These are phyloP conservation scores for Trifolium dubium DNA, from an alignment of 306 rosid genomes.

Conservation along the genomic window DNA sequence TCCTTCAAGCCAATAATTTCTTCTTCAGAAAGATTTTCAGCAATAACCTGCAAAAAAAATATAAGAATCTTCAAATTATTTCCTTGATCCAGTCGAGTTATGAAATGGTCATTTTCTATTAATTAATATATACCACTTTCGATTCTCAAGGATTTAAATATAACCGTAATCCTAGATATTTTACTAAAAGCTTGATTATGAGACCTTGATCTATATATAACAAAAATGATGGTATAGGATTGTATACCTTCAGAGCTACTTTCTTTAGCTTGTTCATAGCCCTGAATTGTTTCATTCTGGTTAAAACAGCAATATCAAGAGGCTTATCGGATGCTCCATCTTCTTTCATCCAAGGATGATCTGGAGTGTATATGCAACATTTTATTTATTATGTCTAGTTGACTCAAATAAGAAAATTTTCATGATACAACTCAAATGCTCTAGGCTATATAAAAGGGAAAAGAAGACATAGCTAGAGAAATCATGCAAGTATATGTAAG, in stretches of 20 bases:
- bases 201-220: conserved; percentile 12
- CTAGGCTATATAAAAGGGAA: conserved; percentile 2
- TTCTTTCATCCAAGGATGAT: conserved; percentile 96
- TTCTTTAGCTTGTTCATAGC: conserved; percentile 98
- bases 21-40: conserved; percentile 93
- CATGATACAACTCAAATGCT: conserved; percentile 23
- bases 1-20: conserved; percentile 94
- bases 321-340: conserved; percentile 98
- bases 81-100: conserved; percentile 26
- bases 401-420: conserved; percentile 26
- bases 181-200: conserved; percentile 5
- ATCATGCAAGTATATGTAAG: conserved; percentile 3
- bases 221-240: conserved; percentile 11
- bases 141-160: neutral
- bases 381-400: conserved; percentile 25
- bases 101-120: neutral
- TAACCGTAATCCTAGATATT: conserved; percentile 3
- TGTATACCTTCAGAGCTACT: conserved; percentile 86
- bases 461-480: neutral
- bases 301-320: conserved; percentile 88
- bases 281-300: conserved; percentile 95
- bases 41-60: conserved; percentile 70
- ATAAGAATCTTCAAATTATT: conserved; percentile 16
- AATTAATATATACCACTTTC: conserved; percentile 5
- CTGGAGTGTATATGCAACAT: conserved; percentile 58